These are phyloP conservation scores for Trichoderma gracile DNA, from an alignment of 2,329 filamentous ascomycete species.

Conservation along the genomic window DNA sequence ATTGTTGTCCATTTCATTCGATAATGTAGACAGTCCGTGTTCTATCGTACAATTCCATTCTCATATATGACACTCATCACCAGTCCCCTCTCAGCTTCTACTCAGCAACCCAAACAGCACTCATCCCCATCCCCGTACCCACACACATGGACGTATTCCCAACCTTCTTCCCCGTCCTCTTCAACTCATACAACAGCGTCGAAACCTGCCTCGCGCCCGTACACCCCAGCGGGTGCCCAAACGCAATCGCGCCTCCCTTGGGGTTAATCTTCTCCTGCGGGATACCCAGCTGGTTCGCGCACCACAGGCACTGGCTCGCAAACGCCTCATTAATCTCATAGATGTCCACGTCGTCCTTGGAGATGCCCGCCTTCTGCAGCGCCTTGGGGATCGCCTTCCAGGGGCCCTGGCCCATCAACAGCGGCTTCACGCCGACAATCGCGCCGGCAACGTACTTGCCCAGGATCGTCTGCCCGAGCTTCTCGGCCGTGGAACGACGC, in stretches of 20 bases:
- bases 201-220: slow-evolving; percentile 93
- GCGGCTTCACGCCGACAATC: slow-evolving; percentile 83
- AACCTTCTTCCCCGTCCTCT: slow-evolving; percentile 78
- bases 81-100: slow-evolving; percentile 45
- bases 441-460: slow-evolving; percentile 89
- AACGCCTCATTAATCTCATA: slow-evolving; percentile 99
- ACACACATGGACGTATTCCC: slow-evolving; percentile 96
- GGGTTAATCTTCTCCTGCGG: slow-evolving; percentile 90
- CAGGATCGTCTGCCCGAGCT: slow-evolving; percentile 81
- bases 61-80: not conserved
- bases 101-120: slow-evolving; percentile 92
- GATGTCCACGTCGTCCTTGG: slow-evolving; percentile 89
- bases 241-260: slow-evolving; percentile 94
- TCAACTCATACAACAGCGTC: slow-evolving; percentile 87
- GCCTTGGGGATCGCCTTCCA: slow-evolving; percentile 95
- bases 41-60: slow-evolving; percentile 17
- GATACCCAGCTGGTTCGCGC: slow-evolving; percentile 81
- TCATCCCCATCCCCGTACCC: slow-evolving; percentile 97
- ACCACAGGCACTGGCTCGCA: slow-evolving; percentile 92
- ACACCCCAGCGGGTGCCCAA: slow-evolving; percentile 92
- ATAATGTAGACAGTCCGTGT: not conserved
- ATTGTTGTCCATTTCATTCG: not conserved
- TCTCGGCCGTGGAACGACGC: slow-evolving; percentile 88
- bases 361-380: slow-evolving; percentile 81
- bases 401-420: slow-evolving; percentile 94